These are phyloP conservation scores for Herpotrichia juniperi DNA, from an alignment of 2,329 filamentous ascomycete species.

Conservation along the genomic window DNA sequence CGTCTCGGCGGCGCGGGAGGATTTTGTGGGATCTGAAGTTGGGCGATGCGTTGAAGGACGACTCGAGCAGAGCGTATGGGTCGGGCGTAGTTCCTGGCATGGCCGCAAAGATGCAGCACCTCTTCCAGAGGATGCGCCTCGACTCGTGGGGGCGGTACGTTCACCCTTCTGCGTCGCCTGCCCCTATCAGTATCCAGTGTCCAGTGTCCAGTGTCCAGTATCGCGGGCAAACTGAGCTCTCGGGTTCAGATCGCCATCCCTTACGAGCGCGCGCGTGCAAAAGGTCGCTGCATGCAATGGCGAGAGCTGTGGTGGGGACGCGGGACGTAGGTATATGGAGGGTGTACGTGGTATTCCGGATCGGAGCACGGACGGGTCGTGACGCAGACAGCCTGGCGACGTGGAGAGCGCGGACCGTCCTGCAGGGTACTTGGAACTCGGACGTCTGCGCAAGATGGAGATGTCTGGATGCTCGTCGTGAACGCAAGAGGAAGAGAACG, in stretches of 20 bases:
- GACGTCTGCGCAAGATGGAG: slow-evolving; percentile 2
- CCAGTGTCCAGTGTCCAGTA: background rate
- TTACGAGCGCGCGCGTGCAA: slow-evolving; percentile 13
- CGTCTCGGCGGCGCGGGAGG: slow-evolving; percentile 34
- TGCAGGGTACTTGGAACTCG: slow-evolving; percentile 17
- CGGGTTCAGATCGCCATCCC: slow-evolving; percentile 26
- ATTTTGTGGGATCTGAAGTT: slow-evolving; percentile 32
- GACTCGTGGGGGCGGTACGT: background rate
- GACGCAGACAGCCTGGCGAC: slow-evolving; percentile 32
- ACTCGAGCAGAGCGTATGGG: slow-evolving; percentile 38
- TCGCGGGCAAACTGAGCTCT: slow-evolving; percentile 1
- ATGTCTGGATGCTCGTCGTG: background rate
- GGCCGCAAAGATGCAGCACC: slow-evolving; percentile 11
- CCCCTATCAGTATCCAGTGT: slow-evolving; percentile 1
- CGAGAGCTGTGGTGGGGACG: slow-evolving; percentile 11
- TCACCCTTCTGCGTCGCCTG: background rate
- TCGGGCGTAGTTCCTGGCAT: slow-evolving; percentile 32
- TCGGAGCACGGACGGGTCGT: slow-evolving; percentile 18
- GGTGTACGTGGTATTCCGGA: slow-evolving; percentile 14
- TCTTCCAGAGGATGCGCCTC: slow-evolving; percentile 4
- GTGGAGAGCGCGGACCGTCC: no score
- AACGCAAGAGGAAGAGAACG: slow-evolving; percentile 2
- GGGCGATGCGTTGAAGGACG: slow-evolving; percentile 35
- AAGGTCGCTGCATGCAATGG: slow-evolving; percentile 24
- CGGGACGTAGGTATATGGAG: background rate